phyloP scores from a whole-genome alignment of 164 flowering plant species.

The Nymphaea thermarum region DNA sequence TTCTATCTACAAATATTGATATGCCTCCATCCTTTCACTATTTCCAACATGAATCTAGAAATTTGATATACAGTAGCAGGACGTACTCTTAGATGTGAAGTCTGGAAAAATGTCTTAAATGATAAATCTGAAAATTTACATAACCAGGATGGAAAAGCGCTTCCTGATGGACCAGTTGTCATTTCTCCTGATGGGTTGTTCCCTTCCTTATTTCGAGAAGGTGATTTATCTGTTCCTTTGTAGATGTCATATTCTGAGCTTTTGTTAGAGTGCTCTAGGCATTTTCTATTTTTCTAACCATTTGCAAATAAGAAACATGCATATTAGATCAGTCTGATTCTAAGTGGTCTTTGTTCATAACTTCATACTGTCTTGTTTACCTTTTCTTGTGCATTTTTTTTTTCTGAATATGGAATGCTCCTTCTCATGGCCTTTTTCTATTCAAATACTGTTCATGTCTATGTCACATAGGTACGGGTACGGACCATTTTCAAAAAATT shows the following conservation, averaged over 20 bases:
- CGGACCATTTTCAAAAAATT: too few relatives aligned
- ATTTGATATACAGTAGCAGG: background rate
- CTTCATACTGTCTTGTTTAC: too few relatives aligned
- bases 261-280: background rate
- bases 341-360: too few relatives aligned
- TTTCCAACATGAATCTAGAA: background rate
- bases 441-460: too few relatives aligned
- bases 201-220: conserved; percentile 92
- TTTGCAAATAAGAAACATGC: too few relatives aligned
- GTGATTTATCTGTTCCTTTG: conserved; percentile 15
- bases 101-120: background rate
- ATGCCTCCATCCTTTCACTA: background rate
- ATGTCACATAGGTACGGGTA: too few relatives aligned
- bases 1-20: background rate
- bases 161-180: conserved; percentile 96
- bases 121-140: background rate
- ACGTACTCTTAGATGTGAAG: background rate
- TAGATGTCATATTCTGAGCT: background rate
- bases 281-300: background rate
- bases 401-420: too few relatives aligned
- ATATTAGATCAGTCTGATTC: too few relatives aligned
- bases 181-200: conserved; percentile 99
- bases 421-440: too few relatives aligned
- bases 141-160: conserved; percentile 76
- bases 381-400: too few relatives aligned